A percentile compares a stretch with the other conserved stretches of the same genome.
Conservation (phyloP, 2,329 filamentous ascomycete species). For the Fusarium sublunatum region DNA sequence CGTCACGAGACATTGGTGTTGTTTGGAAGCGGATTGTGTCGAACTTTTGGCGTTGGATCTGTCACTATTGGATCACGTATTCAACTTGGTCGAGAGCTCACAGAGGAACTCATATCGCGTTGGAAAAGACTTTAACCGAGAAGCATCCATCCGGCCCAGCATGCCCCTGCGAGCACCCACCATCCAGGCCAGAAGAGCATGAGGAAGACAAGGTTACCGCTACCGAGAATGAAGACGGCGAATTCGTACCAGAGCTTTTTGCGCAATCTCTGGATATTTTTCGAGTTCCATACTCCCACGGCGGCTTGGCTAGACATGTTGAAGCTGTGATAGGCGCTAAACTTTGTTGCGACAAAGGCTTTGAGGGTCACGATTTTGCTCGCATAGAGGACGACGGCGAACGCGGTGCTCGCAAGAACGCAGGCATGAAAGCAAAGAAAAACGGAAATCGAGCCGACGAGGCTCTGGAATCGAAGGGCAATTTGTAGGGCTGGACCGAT, state of each 20-base stretch:
- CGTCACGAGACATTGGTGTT: conserved; percentile 6
- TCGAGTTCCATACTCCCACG: conserved; percentile 54
- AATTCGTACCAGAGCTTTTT: conserved; percentile 65
- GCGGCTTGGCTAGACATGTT: conserved; percentile 47
- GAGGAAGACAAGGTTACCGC: conserved; percentile 60
- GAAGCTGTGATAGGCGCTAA: conserved; percentile 47
- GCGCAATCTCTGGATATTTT: conserved; percentile 51
- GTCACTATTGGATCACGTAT: conserved; percentile 24
- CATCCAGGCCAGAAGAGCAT: conserved; percentile 69
- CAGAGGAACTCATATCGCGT: conserved; percentile 9
- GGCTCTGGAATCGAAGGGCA: conserved; percentile 51
- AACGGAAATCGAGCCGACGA: conserved; percentile 48
- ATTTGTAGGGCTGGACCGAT: conserved; percentile 51
- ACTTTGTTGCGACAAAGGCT: conserved; percentile 45
- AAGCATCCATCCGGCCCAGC: conserved; percentile 51
- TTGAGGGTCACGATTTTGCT: conserved; percentile 44
- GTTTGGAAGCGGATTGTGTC: conserved; percentile 6
- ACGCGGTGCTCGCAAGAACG: conserved; percentile 47
- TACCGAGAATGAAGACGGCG: conserved; percentile 62
- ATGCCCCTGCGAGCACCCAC: conserved; percentile 57
- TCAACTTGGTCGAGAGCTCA: conserved; percentile 21
- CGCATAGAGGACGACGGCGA: conserved; percentile 40
- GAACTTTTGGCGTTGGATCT: conserved; percentile 13
- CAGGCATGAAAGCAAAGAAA: conserved; percentile 50
- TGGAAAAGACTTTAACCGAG: conserved; percentile 48